Conservation (phyloP, 768 basidiomycete species). For the Phylloporus sp. region DNA sequence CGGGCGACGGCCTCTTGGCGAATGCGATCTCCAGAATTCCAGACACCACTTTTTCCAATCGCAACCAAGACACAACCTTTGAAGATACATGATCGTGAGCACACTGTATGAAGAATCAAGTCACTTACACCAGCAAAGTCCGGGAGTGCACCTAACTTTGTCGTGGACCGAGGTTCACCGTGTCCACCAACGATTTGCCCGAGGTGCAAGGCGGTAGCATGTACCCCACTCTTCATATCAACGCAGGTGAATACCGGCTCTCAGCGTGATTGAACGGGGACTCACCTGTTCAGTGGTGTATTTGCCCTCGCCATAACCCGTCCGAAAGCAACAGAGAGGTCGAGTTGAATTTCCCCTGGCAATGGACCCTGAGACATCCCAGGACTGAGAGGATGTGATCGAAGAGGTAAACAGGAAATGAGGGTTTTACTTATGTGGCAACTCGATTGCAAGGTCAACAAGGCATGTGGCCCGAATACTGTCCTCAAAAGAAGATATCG, state of each 20-base stretch:
- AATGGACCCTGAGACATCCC: constrained; percentile 29
- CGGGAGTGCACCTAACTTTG: constrained; percentile 35
- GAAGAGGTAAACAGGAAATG: constrained; percentile 43
- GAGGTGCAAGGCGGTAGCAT: constrained; percentile 37
- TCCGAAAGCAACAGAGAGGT: constrained; percentile 34
- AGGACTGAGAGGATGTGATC: constrained; percentile 31
- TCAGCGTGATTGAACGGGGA: neutral
- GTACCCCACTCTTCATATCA: constrained; percentile 34
- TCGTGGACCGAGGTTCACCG: constrained; percentile 40
- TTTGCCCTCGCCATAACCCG: constrained; percentile 45
- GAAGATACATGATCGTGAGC: neutral
- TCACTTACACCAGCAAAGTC: constrained; percentile 32
- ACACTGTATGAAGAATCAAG: neutral
- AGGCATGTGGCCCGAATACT: constrained; percentile 37
- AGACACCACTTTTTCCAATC: constrained; percentile 36
- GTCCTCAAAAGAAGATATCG: constrained; percentile 41
- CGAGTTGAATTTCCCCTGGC: constrained; percentile 33
- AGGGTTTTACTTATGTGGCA: constrained; percentile 20
- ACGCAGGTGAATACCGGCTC: neutral
- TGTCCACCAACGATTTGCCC: constrained; percentile 44
- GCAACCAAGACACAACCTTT: constrained; percentile 40
- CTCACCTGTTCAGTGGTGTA: constrained; percentile 39
- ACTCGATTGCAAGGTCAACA: constrained; percentile 13
- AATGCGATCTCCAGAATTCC: constrained; percentile 31
- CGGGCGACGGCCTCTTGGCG: constrained; percentile 10